These are phyloP conservation scores for Pisolithus orientalis DNA, from an alignment of 768 basidiomycete species.

Conservation along the genomic window DNA sequence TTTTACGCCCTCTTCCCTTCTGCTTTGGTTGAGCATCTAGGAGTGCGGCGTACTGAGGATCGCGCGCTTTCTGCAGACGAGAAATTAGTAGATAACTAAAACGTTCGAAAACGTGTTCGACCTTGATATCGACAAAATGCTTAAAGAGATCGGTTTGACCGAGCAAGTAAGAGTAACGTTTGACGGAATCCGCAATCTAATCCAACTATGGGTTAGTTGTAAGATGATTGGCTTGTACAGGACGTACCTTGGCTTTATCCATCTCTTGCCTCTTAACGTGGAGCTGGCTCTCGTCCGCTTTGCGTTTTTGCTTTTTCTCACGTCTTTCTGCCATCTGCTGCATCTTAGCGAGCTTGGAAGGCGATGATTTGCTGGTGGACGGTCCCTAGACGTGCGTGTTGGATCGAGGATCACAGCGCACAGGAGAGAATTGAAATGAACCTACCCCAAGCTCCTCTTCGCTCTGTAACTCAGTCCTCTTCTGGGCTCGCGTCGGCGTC, in stretches of 20 bases:
- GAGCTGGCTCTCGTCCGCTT: constrained; percentile 64
- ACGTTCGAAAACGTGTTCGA: constrained; percentile 21
- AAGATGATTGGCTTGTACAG: neutral
- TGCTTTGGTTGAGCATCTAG: constrained; percentile 83
- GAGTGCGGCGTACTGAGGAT: constrained; percentile 88
- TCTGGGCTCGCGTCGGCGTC: constrained; percentile 50
- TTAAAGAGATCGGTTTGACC: constrained; percentile 98
- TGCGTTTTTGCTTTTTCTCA: constrained; percentile 49
- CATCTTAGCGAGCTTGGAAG: constrained; percentile 29
- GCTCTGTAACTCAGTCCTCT: constrained; percentile 57
- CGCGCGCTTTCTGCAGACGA: constrained; percentile 62
- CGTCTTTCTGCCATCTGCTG: constrained; percentile 34
- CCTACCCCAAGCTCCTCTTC: constrained; percentile 39
- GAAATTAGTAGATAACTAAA: neutral
- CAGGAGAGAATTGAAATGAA: constrained; percentile 4
- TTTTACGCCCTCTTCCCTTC: constrained; percentile 82
- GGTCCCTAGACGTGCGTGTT: constrained; percentile 10
- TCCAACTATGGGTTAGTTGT: constrained; percentile 7
- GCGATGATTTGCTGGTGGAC: constrained; percentile 20
- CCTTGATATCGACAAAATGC: constrained; percentile 97
- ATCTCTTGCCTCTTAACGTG: constrained; percentile 71
- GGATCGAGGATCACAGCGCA: constrained; percentile 1
- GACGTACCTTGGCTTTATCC: constrained; percentile 77
- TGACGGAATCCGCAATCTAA: constrained; percentile 88
- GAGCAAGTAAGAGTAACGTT: constrained; percentile 94